Percentiles rank a stretch among this genome's conserved stretches.
Evolutionary conservation across 306 rosid species (phyloP).

Genomic region (Gastrolobium villosum): DNA sequence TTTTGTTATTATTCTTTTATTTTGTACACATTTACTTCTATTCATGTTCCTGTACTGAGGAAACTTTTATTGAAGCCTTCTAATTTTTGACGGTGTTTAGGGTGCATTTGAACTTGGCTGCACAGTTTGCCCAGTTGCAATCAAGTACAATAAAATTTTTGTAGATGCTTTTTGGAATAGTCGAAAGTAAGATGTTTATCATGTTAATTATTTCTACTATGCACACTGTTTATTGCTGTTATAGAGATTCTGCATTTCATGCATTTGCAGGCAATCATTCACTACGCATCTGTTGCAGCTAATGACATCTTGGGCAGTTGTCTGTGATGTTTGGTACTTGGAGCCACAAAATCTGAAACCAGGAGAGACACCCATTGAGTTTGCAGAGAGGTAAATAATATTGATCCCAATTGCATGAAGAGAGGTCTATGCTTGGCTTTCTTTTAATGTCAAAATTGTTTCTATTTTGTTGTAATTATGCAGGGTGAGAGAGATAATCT

Average conservation of each 20-base stretch:
- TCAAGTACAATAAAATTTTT: constrained; percentile 95
- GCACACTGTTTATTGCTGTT: neutral
- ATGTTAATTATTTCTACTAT: neutral
- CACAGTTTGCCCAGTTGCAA: constrained; percentile 94
- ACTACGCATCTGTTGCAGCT: constrained; percentile 94
- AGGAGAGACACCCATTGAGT: constrained; percentile 95
- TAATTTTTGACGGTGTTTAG: constrained; percentile 58
- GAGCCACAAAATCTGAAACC: constrained; percentile 90
- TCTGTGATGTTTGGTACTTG: constrained; percentile 98
- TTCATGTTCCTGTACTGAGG: constrained; percentile 22
- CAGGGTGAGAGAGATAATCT: constrained; percentile 93
- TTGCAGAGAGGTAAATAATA: constrained; percentile 87
- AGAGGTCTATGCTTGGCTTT: constrained; percentile 5
- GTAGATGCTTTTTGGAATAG: constrained; percentile 99
- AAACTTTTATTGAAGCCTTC: constrained; percentile 40
- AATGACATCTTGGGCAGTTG: constrained; percentile 99
- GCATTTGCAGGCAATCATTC: constrained; percentile 89
- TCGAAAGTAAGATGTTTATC: constrained; percentile 74
- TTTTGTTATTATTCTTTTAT: neutral
- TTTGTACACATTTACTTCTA: neutral
- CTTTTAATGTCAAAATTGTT: constrained; percentile 19
- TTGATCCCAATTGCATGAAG: constrained; percentile 11
- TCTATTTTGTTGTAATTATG: constrained; percentile 28
- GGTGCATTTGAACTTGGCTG: constrained; percentile 99
- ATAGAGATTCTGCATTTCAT: constrained; percentile 24